Base-by-base conservation (phyloP, 495 filamentous ascomycete species). In the Poronia punctata region DNA sequence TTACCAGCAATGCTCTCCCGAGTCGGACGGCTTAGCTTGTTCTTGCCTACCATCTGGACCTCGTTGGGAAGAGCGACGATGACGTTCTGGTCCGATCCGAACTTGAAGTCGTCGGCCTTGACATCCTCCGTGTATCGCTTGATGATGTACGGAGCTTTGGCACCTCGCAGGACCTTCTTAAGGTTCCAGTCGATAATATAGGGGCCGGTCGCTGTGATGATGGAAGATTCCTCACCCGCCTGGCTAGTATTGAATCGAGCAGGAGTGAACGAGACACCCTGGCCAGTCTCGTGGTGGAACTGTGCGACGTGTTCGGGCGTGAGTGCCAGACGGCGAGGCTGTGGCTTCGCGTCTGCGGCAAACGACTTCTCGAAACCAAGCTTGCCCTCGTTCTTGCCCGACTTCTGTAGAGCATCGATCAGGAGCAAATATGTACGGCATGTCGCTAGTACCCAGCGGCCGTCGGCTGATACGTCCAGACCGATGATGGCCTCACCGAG, bases 21-120 rank as follows among this genome's bases (percentile, higher is more conserved):
- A 4, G 93, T 95, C 2, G 90, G 87, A 62, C 76, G 82, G 75
- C 84, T 85, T 57, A 98, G 78, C 48, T 76, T 79, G 46, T 80
- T 72, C 62, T 86, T 87, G 29, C 79, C 82, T 17, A 97, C 85
- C 89, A 96, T 96, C 61, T 96, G 90, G 47, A 98, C 90, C 64
- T 95, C 89, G 57, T 98, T 94, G 3, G 93, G 88, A 45, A 97
- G 66, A 1, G 92, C 92, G 15, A 98, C 89, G 55, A 98, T 95
- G 46, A 98, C 85, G 51, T 95, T 95, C 75, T 95, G 94, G 57
- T 98, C 92, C 9, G 80, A 86, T 21, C 89, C 89, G 52, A 89
- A 98, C 49, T 88, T 85, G 81, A 98, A 98, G 59, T 98, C 93
- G 57, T 98, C 93, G n/a, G 92, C 92, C 70, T 88, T 95, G 50